phyloP scores from a whole-genome alignment of 768 basidiomycete genomes.

The Neoboletus subvelutipes region DNA sequence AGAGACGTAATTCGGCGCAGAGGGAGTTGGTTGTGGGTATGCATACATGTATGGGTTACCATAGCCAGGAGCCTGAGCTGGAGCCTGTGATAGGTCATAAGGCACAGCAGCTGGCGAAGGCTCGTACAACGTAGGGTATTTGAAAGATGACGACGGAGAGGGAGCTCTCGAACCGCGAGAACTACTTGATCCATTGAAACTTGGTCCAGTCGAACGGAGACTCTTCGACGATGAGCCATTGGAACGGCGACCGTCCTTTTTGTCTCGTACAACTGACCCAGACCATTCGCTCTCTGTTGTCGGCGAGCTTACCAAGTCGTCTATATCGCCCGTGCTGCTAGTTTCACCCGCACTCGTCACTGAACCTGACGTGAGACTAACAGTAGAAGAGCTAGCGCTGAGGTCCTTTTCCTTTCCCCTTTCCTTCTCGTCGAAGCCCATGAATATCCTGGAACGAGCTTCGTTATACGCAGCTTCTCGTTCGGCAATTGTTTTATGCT shows the following conservation, averaged over 20 bases:
- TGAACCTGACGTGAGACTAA: conserved; percentile 69
- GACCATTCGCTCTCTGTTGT: conserved; percentile 86
- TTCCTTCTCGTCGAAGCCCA: conserved; percentile 71
- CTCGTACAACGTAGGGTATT: conserved; percentile 73
- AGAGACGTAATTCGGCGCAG: conserved; percentile 40
- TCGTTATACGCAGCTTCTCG: conserved; percentile 89
- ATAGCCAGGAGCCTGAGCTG: conserved; percentile 31
- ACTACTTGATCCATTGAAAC: conserved; percentile 55
- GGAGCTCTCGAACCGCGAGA: conserved; percentile 72
- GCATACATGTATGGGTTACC: conserved; percentile 38
- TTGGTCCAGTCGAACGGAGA: conserved; percentile 50
- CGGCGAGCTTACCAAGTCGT: conserved; percentile 69
- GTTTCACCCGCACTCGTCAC: conserved; percentile 54
- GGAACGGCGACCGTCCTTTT: conserved; percentile 52
- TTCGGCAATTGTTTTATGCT: conserved; percentile 78
- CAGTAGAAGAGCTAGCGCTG: conserved; percentile 74
- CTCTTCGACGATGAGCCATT: conserved; percentile 62
- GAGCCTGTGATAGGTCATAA: conserved; percentile 33
- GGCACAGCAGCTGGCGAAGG: conserved; percentile 37
- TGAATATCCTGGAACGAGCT: conserved; percentile 83
- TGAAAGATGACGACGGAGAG: conserved; percentile 71
- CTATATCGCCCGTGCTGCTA: conserved; percentile 63
- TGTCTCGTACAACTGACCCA: conserved; percentile 53
- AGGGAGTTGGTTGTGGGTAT: conserved; percentile 41
- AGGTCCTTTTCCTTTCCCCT: conserved; percentile 70